Conservation (phyloP, 345 rosid genomes). For the Populus alba region DNA sequence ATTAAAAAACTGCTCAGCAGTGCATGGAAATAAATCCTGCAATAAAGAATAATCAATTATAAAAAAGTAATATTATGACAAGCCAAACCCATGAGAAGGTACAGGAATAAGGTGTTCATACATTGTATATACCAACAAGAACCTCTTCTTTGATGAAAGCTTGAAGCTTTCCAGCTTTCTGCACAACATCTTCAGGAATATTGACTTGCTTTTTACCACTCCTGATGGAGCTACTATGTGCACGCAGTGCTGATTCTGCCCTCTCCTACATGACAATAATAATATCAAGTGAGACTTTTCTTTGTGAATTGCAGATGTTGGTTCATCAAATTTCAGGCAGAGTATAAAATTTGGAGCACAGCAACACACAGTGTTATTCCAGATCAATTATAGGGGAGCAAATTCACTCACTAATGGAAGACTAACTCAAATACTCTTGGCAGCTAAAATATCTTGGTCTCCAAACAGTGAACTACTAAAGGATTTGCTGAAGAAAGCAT, state of each 20-base stretch:
- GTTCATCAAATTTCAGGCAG: neutral
- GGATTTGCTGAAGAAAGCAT: constrained; percentile 1
- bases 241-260: constrained; percentile 85
- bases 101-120: constrained; percentile 31
- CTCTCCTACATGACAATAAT: constrained; percentile 52
- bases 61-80: constrained; percentile 6
- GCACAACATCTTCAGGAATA: constrained; percentile 47
- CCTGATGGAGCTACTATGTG: constrained; percentile 83
- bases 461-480: neutral
- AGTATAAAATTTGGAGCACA: neutral
- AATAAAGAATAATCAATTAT: constrained; percentile 23
- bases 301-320: neutral
- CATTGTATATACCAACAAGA: constrained; percentile 67
- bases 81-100: constrained; percentile 5
- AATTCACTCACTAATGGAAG: neutral
- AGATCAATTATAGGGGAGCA: neutral
- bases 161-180: constrained; percentile 52
- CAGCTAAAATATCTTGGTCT: neutral
- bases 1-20: constrained; percentile 63
- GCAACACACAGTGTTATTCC: neutral
- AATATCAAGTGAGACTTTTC: neutral
- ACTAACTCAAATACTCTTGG: too few relatives aligned
- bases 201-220: constrained; percentile 43
- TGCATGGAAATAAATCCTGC: constrained; percentile 75
- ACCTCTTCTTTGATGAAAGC: constrained; percentile 85